Base-by-base conservation (phyloP, 2,329 filamentous ascomycete species). In the Huntiella abstrusa region DNA sequence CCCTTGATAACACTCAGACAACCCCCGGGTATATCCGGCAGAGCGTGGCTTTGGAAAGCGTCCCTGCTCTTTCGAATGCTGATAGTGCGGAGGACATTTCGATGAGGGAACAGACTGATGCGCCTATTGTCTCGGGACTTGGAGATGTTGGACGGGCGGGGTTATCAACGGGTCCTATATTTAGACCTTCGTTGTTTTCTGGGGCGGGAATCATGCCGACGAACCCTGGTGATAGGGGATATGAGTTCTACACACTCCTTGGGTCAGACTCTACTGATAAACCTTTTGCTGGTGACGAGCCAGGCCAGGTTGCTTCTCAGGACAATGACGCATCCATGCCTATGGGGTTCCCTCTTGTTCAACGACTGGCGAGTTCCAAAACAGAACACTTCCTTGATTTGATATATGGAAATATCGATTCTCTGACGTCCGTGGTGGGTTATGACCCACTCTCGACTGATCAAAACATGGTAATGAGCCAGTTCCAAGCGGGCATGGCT, bases 361-460 rank as follows among this genome's bases (percentile, higher is more conserved):
- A 4, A 11, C n/a, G 8, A 12, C 28, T 4, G 40, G 19, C 4
- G n/a, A 47, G 11, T 40, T 40, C 13, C 2, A 28, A 28, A 10
- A 37, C 41, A 8, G 42, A 47, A 16, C 16, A 43, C 5, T 16
- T 47, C 2, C 38, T 48, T 7, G 41, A 40, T 42, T 41, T 45
- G 41, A 48, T 48, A 28, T 48, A 48, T 16, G 46, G 46, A 33
- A 48, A 48, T 15, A 33, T 37, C 13, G n/a, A 38, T 10, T 28
- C 28, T 19, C 7, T 28, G 22, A 28, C 22, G 6, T 28, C 22
- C 1, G 8, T 28, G 22, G 22, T 10, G 22, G 22, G 22, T 7
- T 28, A 10, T 28, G 8, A 28, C 22, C 7, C 6, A 10, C 4
- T 28, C 22, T 28, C 17, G 17, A 5, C 17, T 19, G 17, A 5